phyloP scores from a whole-genome alignment of 805 yeast species.

The Hagleromyces aurorensis region DNA sequence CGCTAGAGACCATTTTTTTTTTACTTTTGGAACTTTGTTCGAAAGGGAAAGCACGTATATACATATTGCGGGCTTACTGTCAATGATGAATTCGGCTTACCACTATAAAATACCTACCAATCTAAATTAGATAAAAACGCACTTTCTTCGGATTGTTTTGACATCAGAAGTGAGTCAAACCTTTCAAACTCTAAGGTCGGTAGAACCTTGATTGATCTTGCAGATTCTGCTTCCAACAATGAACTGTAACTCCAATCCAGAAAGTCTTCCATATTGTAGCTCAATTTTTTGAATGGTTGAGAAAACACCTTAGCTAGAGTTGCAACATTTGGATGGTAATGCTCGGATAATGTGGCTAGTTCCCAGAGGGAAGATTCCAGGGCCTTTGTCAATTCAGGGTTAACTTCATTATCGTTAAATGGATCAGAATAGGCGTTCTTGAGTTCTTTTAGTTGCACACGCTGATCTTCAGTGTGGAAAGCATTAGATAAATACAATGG shows the following conservation, averaged over 20 bases:
- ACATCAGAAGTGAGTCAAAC: constrained; percentile 15
- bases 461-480: constrained; percentile 24
- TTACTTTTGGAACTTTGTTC: no score
- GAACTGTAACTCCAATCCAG: constrained; percentile 80
- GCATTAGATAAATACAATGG: constrained; percentile 26
- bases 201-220: constrained; percentile 57
- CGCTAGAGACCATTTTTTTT: constrained; percentile 30
- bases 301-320: constrained; percentile 80
- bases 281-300: constrained; percentile 83
- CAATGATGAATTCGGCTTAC: no score
- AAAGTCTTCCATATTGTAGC: constrained; percentile 89
- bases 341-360: constrained; percentile 65
- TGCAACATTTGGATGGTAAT: constrained; percentile 93
- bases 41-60: no score
- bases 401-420: constrained; percentile 50
- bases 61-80: no score
- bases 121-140: constrained; percentile 18
- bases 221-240: constrained; percentile 53
- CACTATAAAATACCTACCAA: constrained; percentile 17
- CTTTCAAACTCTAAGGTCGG: constrained; percentile 71
- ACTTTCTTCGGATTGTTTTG: constrained; percentile 4
- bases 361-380: constrained; percentile 90
- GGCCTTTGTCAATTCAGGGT: constrained; percentile 77
- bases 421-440: constrained; percentile 48
- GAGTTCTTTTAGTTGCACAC: constrained; percentile 13